Evolutionary conservation across 108 stramenopile species (phyloP), one percentile per base, ranked within the genome.

Genomic region (Pelagomonas calceolata): DNA sequence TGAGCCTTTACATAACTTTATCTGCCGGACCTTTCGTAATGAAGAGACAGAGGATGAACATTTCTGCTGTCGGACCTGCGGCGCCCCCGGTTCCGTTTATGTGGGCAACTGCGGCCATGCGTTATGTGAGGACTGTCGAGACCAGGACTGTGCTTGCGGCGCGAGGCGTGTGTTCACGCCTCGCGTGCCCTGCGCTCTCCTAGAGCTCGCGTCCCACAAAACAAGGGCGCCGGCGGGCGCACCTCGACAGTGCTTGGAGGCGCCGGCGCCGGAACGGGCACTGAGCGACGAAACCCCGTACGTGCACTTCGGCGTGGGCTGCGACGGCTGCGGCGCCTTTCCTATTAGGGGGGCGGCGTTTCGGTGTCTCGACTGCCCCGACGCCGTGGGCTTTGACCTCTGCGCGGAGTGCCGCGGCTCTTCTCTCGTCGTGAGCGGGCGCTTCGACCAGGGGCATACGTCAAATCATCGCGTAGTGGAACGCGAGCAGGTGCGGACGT

Each of bases 261-360:
- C 64, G 64, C 31, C 64, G 9, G 64, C 64, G 64, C 14, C 64
- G 64, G 64, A 30, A 17, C 7, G 7, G 64, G 30, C 31, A 14
- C 14, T 9, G 64, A 32, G 18, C 9, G 64, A 43, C 39, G 39
- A 43, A 12, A 5, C 39, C 39, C 9, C 39, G 64, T 35, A 67
- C 34, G 18, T 26, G 26, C 67, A 67, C 67, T 35, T 34, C 34
- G 67, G 67, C 34, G 67, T 67, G 4, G 67, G 67, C 34, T 67
- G 67, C 34, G 67, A 67, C 34, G 67, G 67, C 26, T 67, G 67
- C 34, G 67, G 67, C 26, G 34, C 17, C 34, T 67, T 12, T 34
- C 67, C 67, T 4, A 67, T 67, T 10, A 5, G 31, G 34, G 67
- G 67, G 7, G 34, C 10, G 34, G 34, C 34, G 10, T 26, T 29